A percentile compares a stretch with the other conserved stretches of the same genome.
Evolutionary conservation across 2,329 filamentous ascomycete genomes (phyloP).

Genomic region (Setomelanomma holmii): DNA sequence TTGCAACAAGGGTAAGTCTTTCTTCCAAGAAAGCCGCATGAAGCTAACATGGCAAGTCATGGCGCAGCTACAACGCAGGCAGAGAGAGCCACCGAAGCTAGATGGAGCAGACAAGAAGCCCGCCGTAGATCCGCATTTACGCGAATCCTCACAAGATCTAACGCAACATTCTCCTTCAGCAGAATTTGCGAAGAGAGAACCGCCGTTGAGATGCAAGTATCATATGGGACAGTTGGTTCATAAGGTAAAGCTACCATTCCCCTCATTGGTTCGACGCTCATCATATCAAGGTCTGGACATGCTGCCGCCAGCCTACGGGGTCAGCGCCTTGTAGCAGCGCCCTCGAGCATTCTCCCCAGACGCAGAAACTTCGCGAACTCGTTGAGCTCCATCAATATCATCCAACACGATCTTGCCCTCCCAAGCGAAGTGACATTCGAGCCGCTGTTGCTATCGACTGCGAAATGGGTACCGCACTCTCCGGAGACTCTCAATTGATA

Average conservation of each 20-base stretch:
- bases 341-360: slow-evolving; percentile 6
- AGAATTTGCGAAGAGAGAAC: no score
- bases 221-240: not conserved
- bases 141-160: no score
- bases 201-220: not conserved
- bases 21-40: no score
- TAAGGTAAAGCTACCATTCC: not conserved
- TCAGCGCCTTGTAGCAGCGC: slow-evolving; percentile 15
- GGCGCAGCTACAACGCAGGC: no score
- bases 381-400: slow-evolving; percentile 13
- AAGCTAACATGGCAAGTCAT: no score
- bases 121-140: no score
- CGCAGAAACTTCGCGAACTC: slow-evolving; percentile 13
- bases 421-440: slow-evolving; percentile 3
- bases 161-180: no score
- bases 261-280: not conserved
- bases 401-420: slow-evolving; percentile 5
- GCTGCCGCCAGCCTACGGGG: slow-evolving; percentile 11
- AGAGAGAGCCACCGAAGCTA: no score
- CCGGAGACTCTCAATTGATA: slow-evolving; percentile 60
- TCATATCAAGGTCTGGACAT: slow-evolving; percentile 13
- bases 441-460: slow-evolving; percentile 59
- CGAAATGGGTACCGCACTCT: slow-evolving; percentile 60
- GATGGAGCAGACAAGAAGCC: no score
- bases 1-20: no score